Evolutionary conservation across 2,329 filamentous ascomycete genomes (phyloP).

Genomic region (Aspergillus fructus): DNA sequence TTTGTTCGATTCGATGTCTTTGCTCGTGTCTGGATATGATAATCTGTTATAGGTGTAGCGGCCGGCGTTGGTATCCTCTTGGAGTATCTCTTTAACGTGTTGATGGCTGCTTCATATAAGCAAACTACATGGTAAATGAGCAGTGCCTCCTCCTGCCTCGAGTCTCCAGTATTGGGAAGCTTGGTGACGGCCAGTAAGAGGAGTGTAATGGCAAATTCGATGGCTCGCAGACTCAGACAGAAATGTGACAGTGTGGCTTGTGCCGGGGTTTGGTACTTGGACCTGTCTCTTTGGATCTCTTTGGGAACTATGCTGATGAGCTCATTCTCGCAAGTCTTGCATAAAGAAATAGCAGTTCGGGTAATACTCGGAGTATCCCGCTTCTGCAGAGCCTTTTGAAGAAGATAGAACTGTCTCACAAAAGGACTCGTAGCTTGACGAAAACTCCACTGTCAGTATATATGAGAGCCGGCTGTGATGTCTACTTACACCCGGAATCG

Average conservation of each 20-base stretch:
- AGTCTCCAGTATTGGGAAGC: slow-evolving; percentile 18
- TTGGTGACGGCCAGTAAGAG: slow-evolving; percentile 30
- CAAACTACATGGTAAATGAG: slow-evolving; percentile 35
- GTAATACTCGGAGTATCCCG: slow-evolving; percentile 25
- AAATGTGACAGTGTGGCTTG: slow-evolving; percentile 18
- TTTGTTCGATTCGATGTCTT: slow-evolving; percentile 11
- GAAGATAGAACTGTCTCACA: slow-evolving; percentile 33
- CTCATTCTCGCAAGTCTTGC: slow-evolving; percentile 26
- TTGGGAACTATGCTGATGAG: slow-evolving; percentile 19
- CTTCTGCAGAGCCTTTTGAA: slow-evolving; percentile 36
- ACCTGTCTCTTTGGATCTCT: not conserved
- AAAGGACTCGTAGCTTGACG: slow-evolving; percentile 28
- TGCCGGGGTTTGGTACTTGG: slow-evolving; percentile 7
- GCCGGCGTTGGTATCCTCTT: not conserved
- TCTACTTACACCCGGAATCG: slow-evolving; percentile 19
- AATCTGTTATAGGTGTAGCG: not conserved
- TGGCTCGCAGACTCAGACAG: slow-evolving; percentile 18
- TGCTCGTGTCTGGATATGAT: slow-evolving; percentile 17
- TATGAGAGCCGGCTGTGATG: not conserved
- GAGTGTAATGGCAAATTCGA: slow-evolving; percentile 27
- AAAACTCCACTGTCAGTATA: slow-evolving; percentile 5
- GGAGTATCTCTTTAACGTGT: slow-evolving; percentile 27
- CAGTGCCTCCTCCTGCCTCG: slow-evolving; percentile 17
- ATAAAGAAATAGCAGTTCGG: slow-evolving; percentile 26
- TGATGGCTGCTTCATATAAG: slow-evolving; percentile 33